Percentiles rank a stretch among this genome's conserved stretches.
Conservation (phyloP, 2,329 filamentous ascomycete species). For the Karstenula rhodostoma region DNA sequence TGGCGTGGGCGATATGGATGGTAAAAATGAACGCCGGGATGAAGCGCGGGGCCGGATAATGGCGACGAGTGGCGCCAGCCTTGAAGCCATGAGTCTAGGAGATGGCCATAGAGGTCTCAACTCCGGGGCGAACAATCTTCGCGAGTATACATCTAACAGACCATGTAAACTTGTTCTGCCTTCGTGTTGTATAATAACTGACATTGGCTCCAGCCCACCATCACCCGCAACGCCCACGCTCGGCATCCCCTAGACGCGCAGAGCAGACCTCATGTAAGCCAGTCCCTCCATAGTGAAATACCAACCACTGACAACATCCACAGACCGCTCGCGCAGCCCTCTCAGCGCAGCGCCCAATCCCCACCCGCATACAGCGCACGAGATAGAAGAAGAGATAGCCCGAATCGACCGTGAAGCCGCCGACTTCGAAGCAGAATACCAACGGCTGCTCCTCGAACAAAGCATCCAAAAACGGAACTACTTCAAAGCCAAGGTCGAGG, state of each 20-base stretch:
- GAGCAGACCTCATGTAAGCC: not conserved
- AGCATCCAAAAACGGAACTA: conserved; percentile 2
- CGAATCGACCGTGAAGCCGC: not conserved
- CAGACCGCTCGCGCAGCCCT: not conserved
- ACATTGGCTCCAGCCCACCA: not conserved
- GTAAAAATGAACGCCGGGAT: too few relatives aligned
- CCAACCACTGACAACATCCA: not conserved
- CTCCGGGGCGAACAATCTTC: not conserved
- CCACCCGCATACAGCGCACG: conserved; percentile 54
- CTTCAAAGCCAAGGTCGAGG: conserved; percentile 3
- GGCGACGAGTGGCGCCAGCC: too few relatives aligned
- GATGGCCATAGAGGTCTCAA: too few relatives aligned
- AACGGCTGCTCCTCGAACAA: not conserved
- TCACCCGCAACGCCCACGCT: not conserved
- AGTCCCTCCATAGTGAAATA: not conserved
- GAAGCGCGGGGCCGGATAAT: too few relatives aligned
- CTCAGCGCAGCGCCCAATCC: not conserved
- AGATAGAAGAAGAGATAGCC: not conserved
- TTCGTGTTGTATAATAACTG: not conserved
- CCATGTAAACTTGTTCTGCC: not conserved
- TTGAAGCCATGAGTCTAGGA: too few relatives aligned
- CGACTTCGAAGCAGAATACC: not conserved
- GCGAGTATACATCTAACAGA: not conserved
- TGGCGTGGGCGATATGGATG: not conserved
- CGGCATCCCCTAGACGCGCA: not conserved